A percentile compares a stretch with the other conserved stretches of the same genome.
phyloP scores from a whole-genome alignment of 257 asterid genomes.

The Solanum rostratum region DNA sequence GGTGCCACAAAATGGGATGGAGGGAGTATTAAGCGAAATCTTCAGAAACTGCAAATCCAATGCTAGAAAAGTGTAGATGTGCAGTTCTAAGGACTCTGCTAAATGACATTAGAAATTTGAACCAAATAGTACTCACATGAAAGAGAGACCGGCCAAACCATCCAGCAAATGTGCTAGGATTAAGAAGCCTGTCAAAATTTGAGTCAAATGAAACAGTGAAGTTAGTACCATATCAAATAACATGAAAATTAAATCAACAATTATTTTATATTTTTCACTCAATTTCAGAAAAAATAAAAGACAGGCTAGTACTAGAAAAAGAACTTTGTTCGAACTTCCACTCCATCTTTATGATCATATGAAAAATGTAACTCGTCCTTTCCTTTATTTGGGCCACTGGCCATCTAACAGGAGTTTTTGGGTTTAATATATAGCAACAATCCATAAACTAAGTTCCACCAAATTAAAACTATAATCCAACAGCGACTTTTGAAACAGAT shows the following conservation, averaged over 20 bases:
- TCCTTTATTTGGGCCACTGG: not conserved
- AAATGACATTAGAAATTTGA: not conserved
- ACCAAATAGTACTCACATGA: slow-evolving; percentile 58
- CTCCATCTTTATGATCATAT: not conserved
- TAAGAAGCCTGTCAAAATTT: slow-evolving; percentile 74
- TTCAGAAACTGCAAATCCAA: not conserved
- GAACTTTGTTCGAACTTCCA: not conserved
- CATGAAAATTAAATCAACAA: slow-evolving; percentile 3
- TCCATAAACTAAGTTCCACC: not conserved
- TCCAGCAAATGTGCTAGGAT: slow-evolving; percentile 99
- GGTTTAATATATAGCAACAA: not conserved
- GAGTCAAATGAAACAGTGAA: not conserved
- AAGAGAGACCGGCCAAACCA: slow-evolving; percentile 99
- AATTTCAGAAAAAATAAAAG: not conserved
- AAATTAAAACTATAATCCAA: slow-evolving; percentile 3
- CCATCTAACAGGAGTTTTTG: not conserved
- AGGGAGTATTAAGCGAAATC: not conserved
- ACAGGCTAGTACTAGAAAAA: not conserved
- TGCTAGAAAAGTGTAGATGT: not conserved
- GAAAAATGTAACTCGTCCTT: not conserved
- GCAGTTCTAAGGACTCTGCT: not conserved
- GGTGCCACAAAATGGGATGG: too few relatives aligned
- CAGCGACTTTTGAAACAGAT: not conserved
- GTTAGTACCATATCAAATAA: not conserved
- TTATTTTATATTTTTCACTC: not conserved